These are phyloP conservation scores for Sporothrix inflata DNA, from an alignment of 2,329 filamentous ascomycete species.

Conservation along the genomic window DNA sequence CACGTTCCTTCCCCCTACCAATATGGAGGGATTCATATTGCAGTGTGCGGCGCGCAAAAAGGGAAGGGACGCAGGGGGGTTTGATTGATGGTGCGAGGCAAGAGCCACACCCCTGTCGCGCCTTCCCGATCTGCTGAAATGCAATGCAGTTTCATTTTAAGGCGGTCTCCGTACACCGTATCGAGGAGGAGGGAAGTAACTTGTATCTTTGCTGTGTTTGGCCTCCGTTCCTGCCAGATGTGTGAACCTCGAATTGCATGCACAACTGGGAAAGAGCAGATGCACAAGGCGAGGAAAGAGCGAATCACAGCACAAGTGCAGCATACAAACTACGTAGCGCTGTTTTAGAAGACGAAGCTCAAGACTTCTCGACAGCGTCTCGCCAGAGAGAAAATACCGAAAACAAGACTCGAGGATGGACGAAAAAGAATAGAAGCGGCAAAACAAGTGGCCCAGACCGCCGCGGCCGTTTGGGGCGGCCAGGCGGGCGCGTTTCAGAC, in stretches of 20 bases:
- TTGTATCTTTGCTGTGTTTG: not conserved
- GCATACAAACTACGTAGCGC: not conserved
- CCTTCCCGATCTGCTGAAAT: conserved; percentile 30
- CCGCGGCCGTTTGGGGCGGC: not conserved
- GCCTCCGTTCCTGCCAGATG: not conserved
- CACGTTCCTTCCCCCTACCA: conserved; percentile 20
- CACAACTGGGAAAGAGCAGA: not conserved
- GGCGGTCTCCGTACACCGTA: not conserved
- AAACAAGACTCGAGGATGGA: not conserved
- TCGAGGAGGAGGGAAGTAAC: not conserved
- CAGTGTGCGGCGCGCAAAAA: not conserved
- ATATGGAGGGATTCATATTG: conserved; percentile 10
- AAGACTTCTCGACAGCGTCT: not conserved
- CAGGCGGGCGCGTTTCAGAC: conserved; percentile 30
- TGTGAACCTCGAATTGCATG: not conserved
- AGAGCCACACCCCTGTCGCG: conserved; percentile 31
- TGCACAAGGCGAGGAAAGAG: not conserved
- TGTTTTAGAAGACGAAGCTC: not conserved
- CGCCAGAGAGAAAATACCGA: not conserved
- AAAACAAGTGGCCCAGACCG: conserved; percentile 14
- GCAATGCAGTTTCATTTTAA: conserved; percentile 31
- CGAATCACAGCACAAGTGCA: not conserved
- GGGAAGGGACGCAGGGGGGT: conserved; percentile 8
- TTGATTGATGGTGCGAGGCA: conserved; percentile 30
- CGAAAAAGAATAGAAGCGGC: not conserved